Base-by-base conservation (phyloP, 2,329 filamentous ascomycete species). In the Diaporthe destruens region DNA sequence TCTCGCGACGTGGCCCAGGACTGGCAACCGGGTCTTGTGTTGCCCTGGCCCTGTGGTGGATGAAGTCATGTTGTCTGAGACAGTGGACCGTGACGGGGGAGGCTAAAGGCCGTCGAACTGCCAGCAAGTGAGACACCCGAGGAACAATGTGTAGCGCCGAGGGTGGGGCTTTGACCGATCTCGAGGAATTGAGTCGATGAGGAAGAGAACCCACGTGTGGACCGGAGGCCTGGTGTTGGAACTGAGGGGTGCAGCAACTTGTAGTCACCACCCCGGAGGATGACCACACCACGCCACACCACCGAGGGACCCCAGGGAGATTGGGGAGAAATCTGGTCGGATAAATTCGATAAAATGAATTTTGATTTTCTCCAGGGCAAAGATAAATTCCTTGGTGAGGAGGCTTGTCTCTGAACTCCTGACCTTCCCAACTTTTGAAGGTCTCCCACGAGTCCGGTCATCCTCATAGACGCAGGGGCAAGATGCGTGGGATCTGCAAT, bases 11-110 rank as follows among this genome's bases (percentile, higher is more conserved):
- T 29, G 67, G 16, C 34, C 8, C 23, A 32, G n/a, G 11, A 29
- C 55, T 61, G 32, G 8, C 47, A 44, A 42, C 23, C 11, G 23
- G 34, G 29, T 42, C 55, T 61, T 70, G 68, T 70, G 68, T 20
- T 70, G 23, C 55, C 55, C 55, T 23, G 55, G 68, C 55, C 34
- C 57, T 61, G 55, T 54, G 68, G 68, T 25, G 56, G 39, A 42
- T 70, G 55, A 70, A 70, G 68, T 61, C 68, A 70, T 70, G 11
- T 11, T 61, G 68, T 44, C 55, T 70, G 55, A 70, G 47, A 70
- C 68, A 53, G 6, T 42, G 55, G n/a, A 20, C 34, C 44, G 68
- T 70, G 68, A 63, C 47, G 49, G 39, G 4, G 44, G 68, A 54
- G 14, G 68, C 14, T 42, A 42, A 61, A 53, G 55, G 44, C 44